Base-by-base conservation (phyloP, 2,329 filamentous ascomycete genomes). In the Epichloe scottii region DNA sequence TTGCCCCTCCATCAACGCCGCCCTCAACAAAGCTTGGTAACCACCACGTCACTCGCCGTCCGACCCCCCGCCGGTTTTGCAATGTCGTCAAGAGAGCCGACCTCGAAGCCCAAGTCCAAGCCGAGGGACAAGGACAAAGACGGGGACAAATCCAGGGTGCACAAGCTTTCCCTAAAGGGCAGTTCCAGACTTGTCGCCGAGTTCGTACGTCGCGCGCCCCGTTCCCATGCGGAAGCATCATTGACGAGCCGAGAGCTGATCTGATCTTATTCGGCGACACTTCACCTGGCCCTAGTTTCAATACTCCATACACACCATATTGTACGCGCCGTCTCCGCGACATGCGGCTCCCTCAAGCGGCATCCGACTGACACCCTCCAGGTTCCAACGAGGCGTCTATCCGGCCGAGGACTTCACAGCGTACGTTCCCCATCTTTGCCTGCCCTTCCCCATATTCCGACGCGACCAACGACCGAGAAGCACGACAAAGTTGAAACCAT, bases 251-350 rank as follows among this genome's bases (percentile, higher is more conserved):
- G 34, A 46, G 7, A 49, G 51, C 51, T 53, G 43, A 52, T 38
- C 51, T 53, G 43, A 30, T 23, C 5, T 41, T n/a, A 21, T 17
- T 26, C 26, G 17, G 17, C 45, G 38, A 5, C 17, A 3, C 15
- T 51, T 41, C 39, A 40, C n/a, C 17, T 19, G 12, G 14, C 26
- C 15, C 7, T 61, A 87, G 81, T 98, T 98, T 65, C 89, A 98
- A 75, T 98, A 95, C 69, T 96, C 89, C 1, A 96, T 97, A 65
- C 93, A 98, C 64, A 94, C 90, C 0, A 97, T 98, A 53, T 76
- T 98, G 82, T 93, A 77, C 61, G 26, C n/a, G 80, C 5, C 2
- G 39, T 7, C 23, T 23, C 5, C 0, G 11, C 7, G 33, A 35
- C 33, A 8, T 23, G 1, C 46, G 14, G 40, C 40, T 33, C 21